phyloP scores from a whole-genome alignment of 768 basidiomycete species.

The Boletus bicolor region DNA sequence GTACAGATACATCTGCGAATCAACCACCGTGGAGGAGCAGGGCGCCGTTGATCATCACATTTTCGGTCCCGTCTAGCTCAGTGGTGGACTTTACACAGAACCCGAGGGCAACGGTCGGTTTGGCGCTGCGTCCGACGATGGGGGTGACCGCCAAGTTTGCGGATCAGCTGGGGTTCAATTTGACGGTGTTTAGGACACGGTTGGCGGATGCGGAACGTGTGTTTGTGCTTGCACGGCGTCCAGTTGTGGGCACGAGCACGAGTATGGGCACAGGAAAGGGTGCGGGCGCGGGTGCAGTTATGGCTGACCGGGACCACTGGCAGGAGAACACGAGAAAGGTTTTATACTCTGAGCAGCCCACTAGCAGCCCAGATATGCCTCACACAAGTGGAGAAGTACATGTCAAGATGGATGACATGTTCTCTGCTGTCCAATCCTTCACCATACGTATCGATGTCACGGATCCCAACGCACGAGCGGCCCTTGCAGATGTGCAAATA shows the following conservation, averaged over 20 bases:
- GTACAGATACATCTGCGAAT: background rate
- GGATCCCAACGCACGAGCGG: slow-evolving; percentile 13
- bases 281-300: background rate
- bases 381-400: background rate
- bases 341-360: background rate
- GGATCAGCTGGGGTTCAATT: slow-evolving; percentile 5
- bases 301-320: slow-evolving; percentile 1
- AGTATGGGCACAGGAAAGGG: background rate
- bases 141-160: slow-evolving; percentile 6
- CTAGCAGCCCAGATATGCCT: background rate
- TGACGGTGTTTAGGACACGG: slow-evolving; percentile 18
- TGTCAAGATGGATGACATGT: slow-evolving; percentile 16
- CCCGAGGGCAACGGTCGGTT: slow-evolving; percentile 10
- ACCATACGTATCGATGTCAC: slow-evolving; percentile 19
- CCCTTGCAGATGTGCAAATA: slow-evolving; percentile 6
- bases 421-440: slow-evolving; percentile 7
- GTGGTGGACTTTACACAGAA: slow-evolving; percentile 13
- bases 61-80: slow-evolving; percentile 8
- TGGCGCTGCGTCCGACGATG: slow-evolving; percentile 15
- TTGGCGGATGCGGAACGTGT: slow-evolving; percentile 11
- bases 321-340: background rate
- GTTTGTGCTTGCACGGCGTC: slow-evolving; percentile 19
- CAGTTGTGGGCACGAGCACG: slow-evolving; percentile 3
- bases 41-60: slow-evolving; percentile 23
- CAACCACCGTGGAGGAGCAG: slow-evolving; percentile 12